Percentiles rank a stretch among this genome's conserved stretches.
These are phyloP conservation scores for Kwoniella shivajii DNA, from an alignment of 1,284 basidiomycete species.

Conservation along the genomic window DNA sequence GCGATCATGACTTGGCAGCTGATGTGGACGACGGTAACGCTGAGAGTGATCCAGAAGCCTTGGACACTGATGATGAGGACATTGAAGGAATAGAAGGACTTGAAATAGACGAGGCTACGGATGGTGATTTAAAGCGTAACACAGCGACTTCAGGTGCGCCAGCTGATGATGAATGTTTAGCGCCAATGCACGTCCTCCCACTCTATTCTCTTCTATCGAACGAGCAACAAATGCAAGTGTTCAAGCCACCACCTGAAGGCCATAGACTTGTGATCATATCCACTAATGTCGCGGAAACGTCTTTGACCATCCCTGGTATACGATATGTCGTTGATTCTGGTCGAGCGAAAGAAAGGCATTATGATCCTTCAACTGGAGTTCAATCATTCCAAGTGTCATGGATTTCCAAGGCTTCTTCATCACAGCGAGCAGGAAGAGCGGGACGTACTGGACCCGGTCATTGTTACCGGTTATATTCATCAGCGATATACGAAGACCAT, in stretches of 20 bases:
- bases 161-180: slow-evolving; percentile 49
- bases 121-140: slow-evolving; percentile 40
- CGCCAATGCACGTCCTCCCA: slow-evolving; percentile 70
- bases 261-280: slow-evolving; percentile 70
- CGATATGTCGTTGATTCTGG: slow-evolving; percentile 75
- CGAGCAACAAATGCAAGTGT: slow-evolving; percentile 74
- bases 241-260: slow-evolving; percentile 65
- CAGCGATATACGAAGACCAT: slow-evolving; percentile 84
- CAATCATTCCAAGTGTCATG: slow-evolving; percentile 73
- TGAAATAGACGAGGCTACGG: slow-evolving; percentile 52
- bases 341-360: slow-evolving; percentile 75
- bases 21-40: slow-evolving; percentile 57
- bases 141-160: not conserved
- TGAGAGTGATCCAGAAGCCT: slow-evolving; percentile 53
- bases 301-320: slow-evolving; percentile 74
- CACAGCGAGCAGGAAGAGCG: slow-evolving; percentile 72
- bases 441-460: slow-evolving; percentile 77
- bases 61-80: slow-evolving; percentile 55
- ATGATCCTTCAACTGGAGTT: slow-evolving; percentile 65
- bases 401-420: slow-evolving; percentile 74
- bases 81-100: slow-evolving; percentile 45
- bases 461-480: slow-evolving; percentile 74
- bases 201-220: slow-evolving; percentile 72
- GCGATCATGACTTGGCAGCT: slow-evolving; percentile 54
- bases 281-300: slow-evolving; percentile 78